These are phyloP conservation scores for Isatis tinctoria DNA, from an alignment of 345 rosid genomes.

Conservation along the genomic window DNA sequence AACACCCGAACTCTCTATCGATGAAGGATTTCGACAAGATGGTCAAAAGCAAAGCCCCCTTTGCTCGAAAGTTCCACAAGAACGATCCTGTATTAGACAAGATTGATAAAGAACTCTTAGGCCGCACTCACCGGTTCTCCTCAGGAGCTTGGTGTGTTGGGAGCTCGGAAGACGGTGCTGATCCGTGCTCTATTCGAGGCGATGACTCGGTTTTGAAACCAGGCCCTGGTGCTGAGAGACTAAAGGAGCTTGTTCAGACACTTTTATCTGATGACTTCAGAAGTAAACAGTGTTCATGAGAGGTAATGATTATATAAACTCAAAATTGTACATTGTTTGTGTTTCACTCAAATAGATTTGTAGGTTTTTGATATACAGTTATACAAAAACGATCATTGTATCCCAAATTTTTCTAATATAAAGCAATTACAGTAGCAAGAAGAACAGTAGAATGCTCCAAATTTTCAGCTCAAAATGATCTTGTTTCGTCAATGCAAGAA, in stretches of 20 bases:
- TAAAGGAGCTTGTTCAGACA: slow-evolving; percentile 46
- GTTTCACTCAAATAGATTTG: slow-evolving; percentile 18
- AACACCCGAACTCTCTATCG: slow-evolving; percentile 83
- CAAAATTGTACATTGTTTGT: slow-evolving; percentile 22
- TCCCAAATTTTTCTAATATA: neutral
- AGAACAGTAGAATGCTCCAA: neutral
- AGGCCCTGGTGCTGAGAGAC: slow-evolving; percentile 67
- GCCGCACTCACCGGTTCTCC: slow-evolving; percentile 49
- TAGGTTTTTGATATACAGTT: neutral
- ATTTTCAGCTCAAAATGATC: neutral
- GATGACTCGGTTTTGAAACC: slow-evolving; percentile 53
- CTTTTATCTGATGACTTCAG: slow-evolving; percentile 54
- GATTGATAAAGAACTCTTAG: slow-evolving; percentile 76
- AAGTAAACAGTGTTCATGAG: slow-evolving; percentile 53
- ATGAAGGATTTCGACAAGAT: slow-evolving; percentile 53
- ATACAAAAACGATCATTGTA: slow-evolving; percentile 9
- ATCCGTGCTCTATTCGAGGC: neutral
- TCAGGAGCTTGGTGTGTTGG: slow-evolving; percentile 63
- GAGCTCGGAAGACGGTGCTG: slow-evolving; percentile 24
- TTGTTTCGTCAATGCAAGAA: slow-evolving; percentile 10
- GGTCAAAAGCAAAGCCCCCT: slow-evolving; percentile 78
- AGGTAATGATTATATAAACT: slow-evolving; percentile 5
- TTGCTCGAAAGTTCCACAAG: slow-evolving; percentile 78
- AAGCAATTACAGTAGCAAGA: neutral
- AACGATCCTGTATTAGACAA: slow-evolving; percentile 60